Base-by-base conservation (phyloP, 495 filamentous ascomycete genomes). In the Lasiosphaeriaceae sp. region DNA sequence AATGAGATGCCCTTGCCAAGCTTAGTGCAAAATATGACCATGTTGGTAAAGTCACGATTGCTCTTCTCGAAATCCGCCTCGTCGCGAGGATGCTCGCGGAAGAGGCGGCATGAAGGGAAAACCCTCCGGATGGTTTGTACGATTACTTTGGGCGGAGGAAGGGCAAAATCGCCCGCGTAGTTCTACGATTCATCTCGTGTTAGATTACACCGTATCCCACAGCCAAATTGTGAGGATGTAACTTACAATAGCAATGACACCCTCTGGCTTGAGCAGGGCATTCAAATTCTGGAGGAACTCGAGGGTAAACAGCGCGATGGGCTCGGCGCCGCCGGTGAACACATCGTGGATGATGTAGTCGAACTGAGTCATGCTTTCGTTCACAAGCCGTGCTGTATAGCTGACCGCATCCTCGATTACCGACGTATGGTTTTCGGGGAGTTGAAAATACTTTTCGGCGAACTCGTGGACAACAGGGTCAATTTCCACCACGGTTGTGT, bases 321-420 rank as follows among this genome's bases (percentile, higher is more conserved):
- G 94, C 66, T 97, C 94, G 2, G 90, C 91, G 54, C 93, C 94
- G 16, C 94, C 94, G 0, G 94, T 98, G 74, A 98, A 98, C n/a
- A 98, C 94, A 63, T 98, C 94, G 63, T 98, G 94, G 57, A 98
- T 77, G 66, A 98, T 92, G 75, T 96, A 97, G 69, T 96, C 86
- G 66, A 87, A 97, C 41, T 79, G 75, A 16, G 12, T 58, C 1
- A 43, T 47, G 37, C 75, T 55, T 7, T 61, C 54, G 16, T 65
- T 60, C 11, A 77, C 72, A 2, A 77, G 65, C 14, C 74, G 67
- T n/a, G 80, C 73, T 14, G 92, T 89, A 71, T 91, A 96, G 22
- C 74, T 71, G 8, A 90, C 81, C 0, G 93, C 94, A 63, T 98
- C 88, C 56, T 88, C 82, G 60, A 97, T 89, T 56, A 89, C 80